Evolutionary conservation across 2,329 filamentous ascomycete genomes (phyloP), one percentile per base, ranked within the genome.

Genomic region (Fusarium lyarnte): DNA sequence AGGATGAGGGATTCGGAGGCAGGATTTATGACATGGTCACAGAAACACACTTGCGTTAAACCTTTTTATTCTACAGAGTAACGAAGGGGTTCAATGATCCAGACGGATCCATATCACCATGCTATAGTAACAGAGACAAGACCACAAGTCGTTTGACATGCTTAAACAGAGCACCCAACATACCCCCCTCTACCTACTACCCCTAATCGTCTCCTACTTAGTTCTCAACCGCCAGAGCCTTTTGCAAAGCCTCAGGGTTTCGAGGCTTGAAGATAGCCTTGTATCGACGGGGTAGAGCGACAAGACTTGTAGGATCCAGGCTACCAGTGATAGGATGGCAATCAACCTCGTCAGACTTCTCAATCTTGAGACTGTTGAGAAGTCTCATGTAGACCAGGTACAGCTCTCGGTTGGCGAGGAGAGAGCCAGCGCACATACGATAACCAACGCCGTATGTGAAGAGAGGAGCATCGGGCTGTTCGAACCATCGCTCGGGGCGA

Each of bases 381-480:
- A 89, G 86, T 35, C 90, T 85, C 80, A 91, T 85, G 75, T 90
- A 92, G 16, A 90, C 84, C 14, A 91, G 82, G 67, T 92, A 92
- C 23, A 92, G 82, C 76, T 92, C 90, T 4, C 90, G 84, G 74
- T 92, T 91, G 16, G 90, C 89, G 5, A 92, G 45, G 5, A 77
- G 58, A 3, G 73, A 77, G 0, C 89, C 90, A 1, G 90, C 89
- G 69, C 90, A 92, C 90, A 92, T 92, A 42, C 90, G 86, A 71
- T 91, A 91, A 3, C 90, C 90, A 14, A 92, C 82, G 1, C 90
- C 90, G 64, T 91, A 92, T 0, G 89, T 90, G 78, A 91, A 91
- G 17, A 91, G 79, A 2, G 89, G 89, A 8, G 88, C 88, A 33
- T 92, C 89, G 0, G 89, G 88, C 52, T 89, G 85, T 42, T 76